These are phyloP conservation scores for Chrysosporium keratinophilum DNA, from an alignment of 2,329 filamentous ascomycete genomes.

Conservation along the genomic window DNA sequence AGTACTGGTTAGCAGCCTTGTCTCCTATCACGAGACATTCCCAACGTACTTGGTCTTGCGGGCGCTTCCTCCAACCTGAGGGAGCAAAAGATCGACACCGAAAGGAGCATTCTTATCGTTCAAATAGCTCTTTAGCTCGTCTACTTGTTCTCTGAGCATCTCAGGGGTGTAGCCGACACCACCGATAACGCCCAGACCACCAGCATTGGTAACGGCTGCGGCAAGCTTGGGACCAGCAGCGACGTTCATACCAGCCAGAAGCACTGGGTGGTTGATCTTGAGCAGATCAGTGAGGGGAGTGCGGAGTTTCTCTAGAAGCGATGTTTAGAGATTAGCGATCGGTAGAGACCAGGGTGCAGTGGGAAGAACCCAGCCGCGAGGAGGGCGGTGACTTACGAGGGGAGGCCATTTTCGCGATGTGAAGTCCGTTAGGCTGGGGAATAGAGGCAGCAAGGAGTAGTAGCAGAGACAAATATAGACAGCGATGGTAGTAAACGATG, in stretches of 20 bases:
- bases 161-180: slow-evolving; percentile 87
- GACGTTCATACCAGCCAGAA: slow-evolving; percentile 98
- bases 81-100: slow-evolving; percentile 84
- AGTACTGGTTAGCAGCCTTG: slow-evolving; percentile 12
- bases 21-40: neutral
- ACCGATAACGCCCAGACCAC: slow-evolving; percentile 90
- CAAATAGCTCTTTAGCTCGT: slow-evolving; percentile 81
- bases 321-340: slow-evolving; percentile 17
- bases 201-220: slow-evolving; percentile 92
- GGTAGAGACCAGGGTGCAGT: neutral
- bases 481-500: neutral
- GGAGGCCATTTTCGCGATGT: slow-evolving; percentile 54
- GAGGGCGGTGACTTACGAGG: slow-evolving; percentile 53
- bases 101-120: slow-evolving; percentile 89
- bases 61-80: slow-evolving; percentile 87
- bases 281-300: slow-evolving; percentile 91
- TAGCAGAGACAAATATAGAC: neutral
- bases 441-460: neutral
- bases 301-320: slow-evolving; percentile 63
- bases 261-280: slow-evolving; percentile 91
- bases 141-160: slow-evolving; percentile 91
- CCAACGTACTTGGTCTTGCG: slow-evolving; percentile 73
- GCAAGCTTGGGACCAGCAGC: slow-evolving; percentile 93
- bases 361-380: neutral
- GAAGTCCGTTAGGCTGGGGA: neutral